Evolutionary conservation across 2,329 filamentous ascomycete species (phyloP).

Genomic region (Pyrenophora graminea): DNA sequence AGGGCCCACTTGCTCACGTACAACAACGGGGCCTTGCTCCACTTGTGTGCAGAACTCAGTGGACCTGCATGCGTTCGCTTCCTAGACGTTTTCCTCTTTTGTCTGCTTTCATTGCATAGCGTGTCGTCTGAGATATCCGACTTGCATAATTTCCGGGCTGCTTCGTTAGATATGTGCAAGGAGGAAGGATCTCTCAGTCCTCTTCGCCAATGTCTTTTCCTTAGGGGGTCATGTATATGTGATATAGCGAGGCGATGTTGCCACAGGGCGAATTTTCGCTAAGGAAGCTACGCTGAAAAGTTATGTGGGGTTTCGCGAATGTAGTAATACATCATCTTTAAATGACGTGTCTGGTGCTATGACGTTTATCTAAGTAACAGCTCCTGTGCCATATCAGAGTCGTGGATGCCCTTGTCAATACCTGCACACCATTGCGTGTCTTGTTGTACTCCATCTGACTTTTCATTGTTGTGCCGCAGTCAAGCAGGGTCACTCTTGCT

Average conservation of each 20-base stretch:
- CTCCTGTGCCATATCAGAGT: too few relatives aligned
- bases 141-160: constrained; percentile 44
- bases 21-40: constrained; percentile 29
- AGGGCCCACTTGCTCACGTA: constrained; percentile 32
- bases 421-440: too few relatives aligned
- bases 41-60: constrained; percentile 35
- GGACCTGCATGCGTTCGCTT: constrained; percentile 24
- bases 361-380: too few relatives aligned
- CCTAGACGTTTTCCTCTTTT: constrained; percentile 17
- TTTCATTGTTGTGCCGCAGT: neutral
- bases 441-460: too few relatives aligned
- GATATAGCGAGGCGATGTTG: constrained; percentile 43
- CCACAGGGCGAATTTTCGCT: constrained; percentile 26
- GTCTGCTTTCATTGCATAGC: constrained; percentile 40
- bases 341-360: neutral
- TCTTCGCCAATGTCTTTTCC: constrained; percentile 18
- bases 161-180: constrained; percentile 40
- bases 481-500: neutral
- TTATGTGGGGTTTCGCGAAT: constrained; percentile 29
- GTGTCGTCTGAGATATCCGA: constrained; percentile 47
- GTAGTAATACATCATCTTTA: constrained; percentile 14
- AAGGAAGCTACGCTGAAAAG: constrained; percentile 46
- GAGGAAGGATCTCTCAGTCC: constrained; percentile 48
- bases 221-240: constrained; percentile 16
- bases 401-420: too few relatives aligned